phyloP scores from a whole-genome alignment of 2,329 filamentous ascomycete genomes.

The Phyllosticta capitalensis region DNA sequence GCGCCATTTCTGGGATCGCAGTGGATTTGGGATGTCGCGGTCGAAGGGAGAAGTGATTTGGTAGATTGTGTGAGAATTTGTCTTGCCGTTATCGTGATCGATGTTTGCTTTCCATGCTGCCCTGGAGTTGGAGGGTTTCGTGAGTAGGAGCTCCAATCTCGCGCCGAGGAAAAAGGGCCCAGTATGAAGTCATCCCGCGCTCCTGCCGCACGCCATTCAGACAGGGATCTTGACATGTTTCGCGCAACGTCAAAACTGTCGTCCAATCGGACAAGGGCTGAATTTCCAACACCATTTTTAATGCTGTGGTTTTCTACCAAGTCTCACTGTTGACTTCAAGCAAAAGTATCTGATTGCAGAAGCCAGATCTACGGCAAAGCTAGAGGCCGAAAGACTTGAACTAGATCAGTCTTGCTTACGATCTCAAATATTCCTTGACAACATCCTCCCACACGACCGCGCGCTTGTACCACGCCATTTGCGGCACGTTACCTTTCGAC shows the following conservation, averaged over 20 bases:
- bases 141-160: neutral
- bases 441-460: slow-evolving; percentile 47
- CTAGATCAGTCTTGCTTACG: neutral
- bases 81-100: neutral
- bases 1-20: neutral
- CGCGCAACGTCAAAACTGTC: neutral
- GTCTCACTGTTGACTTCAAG: too few relatives aligned
- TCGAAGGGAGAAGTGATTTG: neutral
- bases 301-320: too few relatives aligned
- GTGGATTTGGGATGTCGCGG: neutral
- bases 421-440: slow-evolving; percentile 40
- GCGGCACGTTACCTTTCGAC: slow-evolving; percentile 45
- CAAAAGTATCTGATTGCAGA: too few relatives aligned
- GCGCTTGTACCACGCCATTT: slow-evolving; percentile 51
- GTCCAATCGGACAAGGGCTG: neutral
- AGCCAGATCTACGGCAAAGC: too few relatives aligned
- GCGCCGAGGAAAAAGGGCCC: slow-evolving; percentile 4
- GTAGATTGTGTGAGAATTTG: neutral
- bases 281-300: too few relatives aligned
- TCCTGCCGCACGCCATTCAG: neutral
- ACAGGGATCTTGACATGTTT: neutral
- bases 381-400: too few relatives aligned
- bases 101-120: neutral
- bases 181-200: slow-evolving; percentile 8
- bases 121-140: neutral